Base-by-base conservation (phyloP, 1,284 basidiomycete genomes). In the Irpex sp. region DNA sequence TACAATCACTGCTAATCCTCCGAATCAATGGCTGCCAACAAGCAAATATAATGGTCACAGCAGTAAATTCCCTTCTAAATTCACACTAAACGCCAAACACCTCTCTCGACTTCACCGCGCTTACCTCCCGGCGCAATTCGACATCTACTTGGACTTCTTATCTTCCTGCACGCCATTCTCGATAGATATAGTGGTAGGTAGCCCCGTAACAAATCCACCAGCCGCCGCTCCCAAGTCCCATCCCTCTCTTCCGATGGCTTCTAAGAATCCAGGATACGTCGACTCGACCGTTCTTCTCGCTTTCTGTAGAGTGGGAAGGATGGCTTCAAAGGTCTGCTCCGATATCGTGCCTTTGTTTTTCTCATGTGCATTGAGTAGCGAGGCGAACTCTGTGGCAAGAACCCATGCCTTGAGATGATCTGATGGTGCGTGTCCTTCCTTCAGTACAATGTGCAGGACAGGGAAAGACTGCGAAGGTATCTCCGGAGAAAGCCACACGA, bases 391-490 rank as follows among this genome's bases (percentile, higher is more conserved):
- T 46, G 68, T 66, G 1, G 81, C 83, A 64, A 83, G 80, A 43
- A 80, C 66, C 86, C 87, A 88, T 17, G 82, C 85, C 63, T 81
- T 81, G 57, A 87, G 75, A 58, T 83, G 80, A 69, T 87, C 85
- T 26, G 70, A 62, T 3, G 77, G 67, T 13, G 66, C 67, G 60
- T 84, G 81, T 4, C 78, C 79, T 26, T 82, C 79, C 64, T 83
- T 87, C 63, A 88, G 73, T 66, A 77, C 77, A 46, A 85, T 74
- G 67, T 78, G 75, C 37, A 83, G 31, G 50, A 71, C 67, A 8
- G 62, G 63, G 19, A 47, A 9, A 8, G 72, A 65, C 6, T 63
- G 8, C 39, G 26, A 39, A 5, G 21, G 57, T 13, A 74, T 66
- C 49, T 68, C 72, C 33, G 65, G 61, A 64, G 78, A 76, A 67